Evolutionary conservation across 140 eudicot species (phyloP).

Genomic region (Eryngium alpinum): DNA sequence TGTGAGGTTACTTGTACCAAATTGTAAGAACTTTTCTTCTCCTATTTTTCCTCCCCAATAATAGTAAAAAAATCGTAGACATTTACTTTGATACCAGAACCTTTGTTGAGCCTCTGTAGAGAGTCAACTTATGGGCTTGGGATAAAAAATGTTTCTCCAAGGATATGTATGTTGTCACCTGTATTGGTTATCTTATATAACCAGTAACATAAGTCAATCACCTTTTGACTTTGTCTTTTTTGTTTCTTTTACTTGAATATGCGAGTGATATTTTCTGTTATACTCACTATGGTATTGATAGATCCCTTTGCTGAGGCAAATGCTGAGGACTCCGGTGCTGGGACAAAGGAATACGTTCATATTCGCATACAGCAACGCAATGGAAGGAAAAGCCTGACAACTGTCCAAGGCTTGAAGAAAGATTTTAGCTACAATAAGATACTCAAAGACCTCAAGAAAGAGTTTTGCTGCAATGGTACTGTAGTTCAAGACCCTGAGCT

Average conservation of each 20-base stretch:
- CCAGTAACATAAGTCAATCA: not conserved
- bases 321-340: constrained; percentile 74
- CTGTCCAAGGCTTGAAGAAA: constrained; percentile 66
- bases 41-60: not conserved
- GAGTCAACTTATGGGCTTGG: not conserved
- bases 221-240: not conserved
- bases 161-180: not conserved
- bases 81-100: not conserved
- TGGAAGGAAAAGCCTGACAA: constrained; percentile 75
- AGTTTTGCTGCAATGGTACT: constrained; percentile 80
- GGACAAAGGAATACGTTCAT: constrained; percentile 66
- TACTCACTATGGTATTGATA: constrained; percentile 19
- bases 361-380: constrained; percentile 70
- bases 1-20: not conserved
- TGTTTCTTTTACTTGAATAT: not conserved
- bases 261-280: not conserved
- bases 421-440: constrained; percentile 55
- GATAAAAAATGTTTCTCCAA: not conserved
- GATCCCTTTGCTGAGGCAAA: constrained; percentile 83
- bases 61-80: not conserved
- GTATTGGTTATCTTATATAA: not conserved
- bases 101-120: not conserved
- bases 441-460: constrained; percentile 58
- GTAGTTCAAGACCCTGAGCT: constrained; percentile 78
- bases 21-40: not conserved